Conservation (phyloP, 495 filamentous ascomycete species). For the Corynascus novoguineensis region DNA sequence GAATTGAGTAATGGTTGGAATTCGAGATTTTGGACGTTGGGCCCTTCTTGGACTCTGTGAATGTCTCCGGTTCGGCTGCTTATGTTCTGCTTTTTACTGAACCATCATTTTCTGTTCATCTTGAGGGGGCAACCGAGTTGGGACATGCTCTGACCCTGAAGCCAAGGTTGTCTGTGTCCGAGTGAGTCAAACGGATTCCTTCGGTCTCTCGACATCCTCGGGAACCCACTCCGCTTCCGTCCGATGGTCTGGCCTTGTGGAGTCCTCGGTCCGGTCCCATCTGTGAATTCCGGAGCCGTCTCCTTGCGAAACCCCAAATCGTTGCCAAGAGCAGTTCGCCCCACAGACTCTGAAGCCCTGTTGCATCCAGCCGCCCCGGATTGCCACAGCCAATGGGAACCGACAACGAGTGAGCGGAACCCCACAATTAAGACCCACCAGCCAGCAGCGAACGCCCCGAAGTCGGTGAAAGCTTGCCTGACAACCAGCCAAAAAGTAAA, state of each 20-base stretch:
- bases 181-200: slow-evolving; percentile 14
- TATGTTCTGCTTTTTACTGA: no score
- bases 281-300: not conserved
- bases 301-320: not conserved
- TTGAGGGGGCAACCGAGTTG: no score
- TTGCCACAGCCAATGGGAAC: slow-evolving; percentile 15
- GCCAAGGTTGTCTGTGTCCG: not conserved
- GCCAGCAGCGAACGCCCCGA: slow-evolving; percentile 21
- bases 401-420: not conserved
- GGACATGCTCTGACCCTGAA: not conserved
- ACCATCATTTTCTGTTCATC: no score
- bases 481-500: slow-evolving; percentile 21
- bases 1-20: not conserved
- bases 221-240: not conserved
- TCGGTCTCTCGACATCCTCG: not conserved
- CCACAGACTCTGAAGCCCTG: not conserved
- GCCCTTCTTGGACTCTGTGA: not conserved
- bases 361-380: slow-evolving; percentile 18
- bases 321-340: not conserved
- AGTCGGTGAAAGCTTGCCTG: slow-evolving; percentile 30
- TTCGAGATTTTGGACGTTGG: not conserved
- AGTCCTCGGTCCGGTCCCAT: slow-evolving; percentile 1
- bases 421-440: slow-evolving; percentile 20
- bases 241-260: not conserved
- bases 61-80: no score